Base-by-base conservation (phyloP, 805 yeast species). In the Candida insectorum region DNA sequence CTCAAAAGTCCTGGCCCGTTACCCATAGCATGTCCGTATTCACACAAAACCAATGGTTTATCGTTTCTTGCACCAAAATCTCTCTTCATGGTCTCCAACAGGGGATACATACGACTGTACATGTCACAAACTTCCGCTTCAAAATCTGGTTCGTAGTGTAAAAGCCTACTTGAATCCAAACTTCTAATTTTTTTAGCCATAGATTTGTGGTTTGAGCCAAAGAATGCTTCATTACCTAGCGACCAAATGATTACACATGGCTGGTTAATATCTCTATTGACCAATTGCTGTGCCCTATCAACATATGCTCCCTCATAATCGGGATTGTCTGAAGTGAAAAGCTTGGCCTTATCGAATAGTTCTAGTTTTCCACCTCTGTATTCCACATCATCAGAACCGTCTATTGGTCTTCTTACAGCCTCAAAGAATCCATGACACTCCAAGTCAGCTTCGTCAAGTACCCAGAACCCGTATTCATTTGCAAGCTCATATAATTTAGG, bases 11-110 rank as follows among this genome's bases (percentile, higher is more conserved):
- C 67, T 7, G 65, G 65, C 1, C 64, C 63, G 34, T 58, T 60
- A 5, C 67, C 67, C 65, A 60, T 58, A 7, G 65, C 62, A 40
- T 61, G 65, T 5, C 48, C 60, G 39, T 58, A 61, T 41, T 61
- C 67, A 39, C 65, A 60, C 21, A 61, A 39, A 15, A 61, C 51
- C n/a, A 55, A 37, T 4, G 68, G 66, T 36, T 53, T 56, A 5
- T 31, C 37, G 10, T 37, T 34, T 16, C 45, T 47, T 3, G 33
- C 31, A 9, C 39, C 33, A 27, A 47, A 45, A 17, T 50, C 47
- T 7, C 13, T 10, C 4, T 27, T 5, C 4, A 60, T 38, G n/a
- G 31, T 38, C 12, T 39, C 43, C 11, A 48, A 44, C 15, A 44
- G 31, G 1, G 60, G 50, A 40, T 61, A 61, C 67, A 61, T 61